Base-by-base conservation (phyloP, 768 basidiomycete genomes). In the Russula ochroleuca region DNA sequence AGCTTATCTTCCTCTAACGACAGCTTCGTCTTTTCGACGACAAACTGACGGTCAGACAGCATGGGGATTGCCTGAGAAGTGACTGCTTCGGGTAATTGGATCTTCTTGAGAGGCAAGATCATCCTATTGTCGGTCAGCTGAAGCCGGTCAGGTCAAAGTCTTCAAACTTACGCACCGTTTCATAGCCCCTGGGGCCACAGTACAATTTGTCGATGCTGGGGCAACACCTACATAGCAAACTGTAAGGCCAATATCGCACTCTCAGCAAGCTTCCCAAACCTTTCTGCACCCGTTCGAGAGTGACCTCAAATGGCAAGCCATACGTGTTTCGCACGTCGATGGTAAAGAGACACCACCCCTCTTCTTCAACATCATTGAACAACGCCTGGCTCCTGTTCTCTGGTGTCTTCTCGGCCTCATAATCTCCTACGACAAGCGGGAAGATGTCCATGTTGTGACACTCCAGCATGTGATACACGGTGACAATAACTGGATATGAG, bases 391-490 rank as follows among this genome's bases (percentile, higher is more conserved):
- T 70, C 49, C 71, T 66, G 55, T 49, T 67, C 50, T 69, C 67
- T 10, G 55, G 66, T 52, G 40, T 59, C 7, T 64, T 31, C 25
- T 59, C 50, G 1, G 58, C 60, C 47, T 65, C 69, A 37, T 68
- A 56, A 19, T 68, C 67, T 23, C 67, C 63, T 25, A 69, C 71
- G 14, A 81, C 78, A 66, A 91, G 84, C 15, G 90, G 85, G 40
- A 93, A 75, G 65, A 97, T 78, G 67, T 92, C 87, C 85, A 98
- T 88, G 43, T 81, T 80, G 66, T 87, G 82, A 69, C 91, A 92
- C 73, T 96, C 92, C 33, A 98, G 83, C 80, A 95, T 95, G 68
- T 92, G 91, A 72, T 98, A 97, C 14, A 98, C 97, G 3, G 95
- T 96, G 63, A 97, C 90, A 70, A 90, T 81, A 66, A 98, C 81